Evolutionary conservation across 1,284 basidiomycete species (phyloP), one percentile per base, ranked within the genome.

Genomic region (Agroathelia rolfsii): DNA sequence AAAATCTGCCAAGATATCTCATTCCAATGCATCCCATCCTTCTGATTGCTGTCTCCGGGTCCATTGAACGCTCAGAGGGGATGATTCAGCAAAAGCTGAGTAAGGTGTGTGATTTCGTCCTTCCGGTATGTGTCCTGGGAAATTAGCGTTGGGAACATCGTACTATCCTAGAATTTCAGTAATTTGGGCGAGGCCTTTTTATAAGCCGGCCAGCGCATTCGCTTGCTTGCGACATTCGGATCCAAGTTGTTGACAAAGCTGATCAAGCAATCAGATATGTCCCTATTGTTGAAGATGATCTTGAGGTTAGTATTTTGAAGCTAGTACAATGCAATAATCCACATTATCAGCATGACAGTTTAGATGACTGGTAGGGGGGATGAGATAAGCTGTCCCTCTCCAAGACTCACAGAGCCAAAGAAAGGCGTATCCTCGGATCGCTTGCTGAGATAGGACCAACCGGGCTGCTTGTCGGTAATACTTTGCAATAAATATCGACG

Each of bases 381-480:
- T 23, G 8, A 18, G 15, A 13, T 13, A 18, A 19, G 5, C n/a
- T 36, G 6, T 14, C 13, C 6, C 11, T 16, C 8, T 6, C 14
- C 10, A 3, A 15, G 6, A 38, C 43, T 11, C 31, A 49, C 47
- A 7, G 48, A 38, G 4, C 49, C 49, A 3, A 51, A 28, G 14
- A 36, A 28, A 9, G 44, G 43, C 5, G 37, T 29, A 6, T 10
- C 14, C 32, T 49, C 45, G 15, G 30, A 27, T 11, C 48, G 32
- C 26, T 47, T 47, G 38, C 21, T 41, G 18, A 30, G 29, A 38
- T 38, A 59, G 5, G 54, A 47, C 55, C 56, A 57, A 3, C 44
- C 42, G 4, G 43, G 32, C 32, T 56, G 50, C 22, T 47, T 48
- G 8, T 24, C 28, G 1, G 51, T 42, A 1, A 39, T 33, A 12